Conservation (phyloP, 257 asterid species). For the Salvia splendens region DNA sequence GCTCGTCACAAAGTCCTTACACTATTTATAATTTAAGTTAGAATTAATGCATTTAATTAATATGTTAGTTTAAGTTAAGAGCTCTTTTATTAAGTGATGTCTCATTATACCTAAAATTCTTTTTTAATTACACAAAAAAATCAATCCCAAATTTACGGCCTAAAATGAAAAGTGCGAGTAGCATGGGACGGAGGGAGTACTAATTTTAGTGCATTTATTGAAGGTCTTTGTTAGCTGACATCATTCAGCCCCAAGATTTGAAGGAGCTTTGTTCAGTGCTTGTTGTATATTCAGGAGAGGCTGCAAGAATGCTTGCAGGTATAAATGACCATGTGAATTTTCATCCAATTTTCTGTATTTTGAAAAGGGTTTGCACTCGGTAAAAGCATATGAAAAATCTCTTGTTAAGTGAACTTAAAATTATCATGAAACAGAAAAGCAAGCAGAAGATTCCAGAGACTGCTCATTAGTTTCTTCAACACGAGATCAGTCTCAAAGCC, state of each 20-base stretch:
- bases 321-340: conserved; percentile 23
- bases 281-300: conserved; percentile 81
- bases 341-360: conserved; percentile 13
- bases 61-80: too few relatives aligned
- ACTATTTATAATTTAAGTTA: too few relatives aligned
- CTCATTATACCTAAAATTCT: too few relatives aligned
- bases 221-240: conserved; percentile 95
- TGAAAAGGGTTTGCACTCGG: background rate
- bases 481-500: conserved; percentile 49
- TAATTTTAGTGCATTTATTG: conserved; percentile 37
- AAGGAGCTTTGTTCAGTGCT: conserved; percentile 97
- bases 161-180: too few relatives aligned
- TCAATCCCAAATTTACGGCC: too few relatives aligned
- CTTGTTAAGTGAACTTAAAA: conserved; percentile 29
- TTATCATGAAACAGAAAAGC: conserved; percentile 43
- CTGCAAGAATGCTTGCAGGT: conserved; percentile 93
- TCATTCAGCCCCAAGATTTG: conserved; percentile 90
- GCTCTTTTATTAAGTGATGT: too few relatives aligned
- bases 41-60: too few relatives aligned
- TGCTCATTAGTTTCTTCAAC: conserved; percentile 46
- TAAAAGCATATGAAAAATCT: background rate
- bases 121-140: too few relatives aligned
- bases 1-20: too few relatives aligned
- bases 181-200: too few relatives aligned
- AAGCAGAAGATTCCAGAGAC: conserved; percentile 52